Base-by-base conservation (phyloP, 176 grass and related monocot species). In the Musa acuminata region DNA sequence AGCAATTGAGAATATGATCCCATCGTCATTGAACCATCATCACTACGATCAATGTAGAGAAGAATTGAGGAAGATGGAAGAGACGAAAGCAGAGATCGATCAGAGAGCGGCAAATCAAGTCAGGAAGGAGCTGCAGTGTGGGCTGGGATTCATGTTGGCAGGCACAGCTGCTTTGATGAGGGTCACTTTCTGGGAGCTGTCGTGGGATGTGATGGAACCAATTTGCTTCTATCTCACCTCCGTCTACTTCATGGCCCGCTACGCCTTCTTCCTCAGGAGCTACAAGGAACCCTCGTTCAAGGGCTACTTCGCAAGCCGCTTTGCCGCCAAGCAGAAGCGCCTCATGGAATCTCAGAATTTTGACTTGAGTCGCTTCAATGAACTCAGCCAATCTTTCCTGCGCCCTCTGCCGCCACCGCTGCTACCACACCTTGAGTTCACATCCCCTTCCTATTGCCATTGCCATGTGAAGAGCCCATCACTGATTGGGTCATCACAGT, bases 191-290 rank as follows among this genome's bases (percentile, higher is more conserved):
- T 73, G 71, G 52, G 71, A 73, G 21, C 52, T 73, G 0, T 73
- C 71, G 7, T 73, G 71, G 71, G 52, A 74, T 55, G 72, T 74
- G 72, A 74, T 74, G 72, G 72, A 74, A 53, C 72, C 72, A 11
- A 74, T 74, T 22, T 74, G 72, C 72, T 74, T 74, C 72, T 74
- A 74, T 26, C 22, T 74, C 52, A 74, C 72, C 21, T 74, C 72
- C 5, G 0, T 57, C 72, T 74, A 74, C 72, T 74, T 74, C 53
- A 24, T 74, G 52, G 24, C 12, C 11, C 52, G 72, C 12, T 74
- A 74, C 20, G 1, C 51, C 72, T 74, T 74, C 72, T 74, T 74
- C 72, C 72, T 74, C 4, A 55, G 24, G 72, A 74, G 52, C 1
- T 20, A 52, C 53, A 74, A 74, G 53, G 72, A 74, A 25, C 72